Evolutionary conservation across 345 rosid species (phyloP).

Genomic region (Isatis tinctoria): DNA sequence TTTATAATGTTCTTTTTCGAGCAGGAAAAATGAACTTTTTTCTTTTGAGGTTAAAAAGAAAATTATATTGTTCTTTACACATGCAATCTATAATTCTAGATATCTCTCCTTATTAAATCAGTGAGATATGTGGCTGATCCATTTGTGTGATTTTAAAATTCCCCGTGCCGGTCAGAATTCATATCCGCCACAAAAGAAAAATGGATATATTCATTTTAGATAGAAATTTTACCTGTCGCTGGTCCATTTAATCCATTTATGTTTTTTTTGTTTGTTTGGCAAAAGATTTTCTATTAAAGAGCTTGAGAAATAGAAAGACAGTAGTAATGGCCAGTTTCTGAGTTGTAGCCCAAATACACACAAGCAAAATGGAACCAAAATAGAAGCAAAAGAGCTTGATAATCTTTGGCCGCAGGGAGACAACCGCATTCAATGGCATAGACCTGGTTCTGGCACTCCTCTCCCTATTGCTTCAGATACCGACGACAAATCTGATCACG

Average conservation of each 20-base stretch:
- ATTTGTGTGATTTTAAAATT: constrained; percentile 2
- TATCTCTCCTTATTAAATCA: constrained; percentile 3
- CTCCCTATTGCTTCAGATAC: neutral
- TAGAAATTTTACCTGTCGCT: neutral
- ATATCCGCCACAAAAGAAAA: constrained; percentile 16
- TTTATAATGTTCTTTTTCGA: constrained; percentile 3
- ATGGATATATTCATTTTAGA: neutral
- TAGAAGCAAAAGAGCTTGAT: neutral
- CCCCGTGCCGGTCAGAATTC: constrained; percentile 8
- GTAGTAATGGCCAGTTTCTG: neutral
- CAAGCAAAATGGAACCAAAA: neutral
- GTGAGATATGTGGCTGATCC: constrained; percentile 4
- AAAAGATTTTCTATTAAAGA: neutral
- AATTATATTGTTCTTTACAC: constrained; percentile 12
- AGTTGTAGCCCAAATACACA: neutral
- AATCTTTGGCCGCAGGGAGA: neutral
- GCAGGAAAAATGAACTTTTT: neutral
- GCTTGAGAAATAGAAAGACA: neutral
- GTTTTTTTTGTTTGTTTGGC: neutral
- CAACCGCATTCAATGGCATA: neutral
- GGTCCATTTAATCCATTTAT: neutral
- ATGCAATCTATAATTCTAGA: constrained; percentile 6
- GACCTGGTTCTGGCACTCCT: neutral
- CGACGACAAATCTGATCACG: neutral
- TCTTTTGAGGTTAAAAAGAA: neutral